Base-by-base conservation (phyloP, 495 filamentous ascomycete genomes). In the Penicillium samsonianum region DNA sequence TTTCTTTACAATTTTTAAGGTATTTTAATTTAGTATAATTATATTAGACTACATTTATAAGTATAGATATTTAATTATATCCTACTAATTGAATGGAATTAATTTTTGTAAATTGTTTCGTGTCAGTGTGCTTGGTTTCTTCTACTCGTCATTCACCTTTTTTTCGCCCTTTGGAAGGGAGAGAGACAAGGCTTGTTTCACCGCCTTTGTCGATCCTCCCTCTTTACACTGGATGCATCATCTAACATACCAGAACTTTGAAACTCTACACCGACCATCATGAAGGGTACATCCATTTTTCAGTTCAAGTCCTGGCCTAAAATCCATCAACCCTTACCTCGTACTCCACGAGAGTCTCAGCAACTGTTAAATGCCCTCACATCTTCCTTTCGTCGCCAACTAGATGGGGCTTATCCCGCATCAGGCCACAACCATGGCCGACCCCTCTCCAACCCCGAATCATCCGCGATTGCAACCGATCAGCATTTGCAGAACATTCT, bases 371-470 rank as follows among this genome's bases (percentile, higher is more conserved):
- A 81, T 25, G 77, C 82, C 52, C 81, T 95, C 57, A 92, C 87
- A 17, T 75, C 78, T 5, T 92, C 89, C n/a, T 95, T 95, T 71
- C 84, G 87, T 53, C 74, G 80, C 37, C 86, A 89, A 33, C 79
- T 95, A 31, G 88, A 92, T 65, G 74, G 70, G 37, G 82, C 88
- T 61, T 82, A 90, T 65, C 82, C 82, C 37, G 68, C 64, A 58
- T 59, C 69, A 16, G 50, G 64, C 35, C 58, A 61, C 25, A 30
- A 53, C 17, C 47, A 50, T 52, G 60, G 68, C 64, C 35, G 60
- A 72, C 42, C 69, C 70, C 9, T 68, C 67, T 9, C 65, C 59
- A 44, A 72, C 76, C 62, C 65, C 70, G 37, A 70, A 84, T 41
- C 79, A 83, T 60, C 70, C 72, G 28, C 89, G 88, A 69, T 47